A percentile compares a stretch with the other conserved stretches of the same genome.
phyloP scores from a whole-genome alignment of 1,284 basidiomycete species.

The Sanguinoderma infundibulare region DNA sequence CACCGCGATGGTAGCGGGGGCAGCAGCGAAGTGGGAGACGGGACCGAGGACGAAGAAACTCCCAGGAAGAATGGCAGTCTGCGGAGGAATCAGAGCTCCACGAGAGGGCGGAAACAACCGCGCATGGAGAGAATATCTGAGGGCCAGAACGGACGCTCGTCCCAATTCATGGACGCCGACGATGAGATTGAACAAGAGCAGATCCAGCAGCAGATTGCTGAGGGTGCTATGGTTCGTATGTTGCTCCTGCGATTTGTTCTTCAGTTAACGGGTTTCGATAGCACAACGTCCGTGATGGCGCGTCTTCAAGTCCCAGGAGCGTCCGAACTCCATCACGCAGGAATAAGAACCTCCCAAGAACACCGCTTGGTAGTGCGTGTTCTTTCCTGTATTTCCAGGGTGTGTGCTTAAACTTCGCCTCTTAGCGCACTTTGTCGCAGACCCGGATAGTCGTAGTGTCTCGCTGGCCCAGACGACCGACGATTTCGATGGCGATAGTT shows the following conservation, averaged over 20 bases:
- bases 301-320: slow-evolving; percentile 66
- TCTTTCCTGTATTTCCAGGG: slow-evolving; percentile 23
- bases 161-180: slow-evolving; percentile 92
- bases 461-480: slow-evolving; percentile 35
- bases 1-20: slow-evolving; percentile 30
- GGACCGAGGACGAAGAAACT: slow-evolving; percentile 40
- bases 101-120: slow-evolving; percentile 36
- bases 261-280: slow-evolving; percentile 28
- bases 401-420: background rate
- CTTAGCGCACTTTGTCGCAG: slow-evolving; percentile 23
- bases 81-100: slow-evolving; percentile 42
- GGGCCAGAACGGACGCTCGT: slow-evolving; percentile 57
- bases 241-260: slow-evolving; percentile 20
- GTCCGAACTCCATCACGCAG: slow-evolving; percentile 64
- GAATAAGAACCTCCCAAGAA: slow-evolving; percentile 42
- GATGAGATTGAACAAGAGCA: slow-evolving; percentile 86
- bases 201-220: slow-evolving; percentile 81
- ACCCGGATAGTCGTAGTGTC: slow-evolving; percentile 19
- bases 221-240: slow-evolving; percentile 67
- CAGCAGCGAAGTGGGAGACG: slow-evolving; percentile 33
- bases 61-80: slow-evolving; percentile 58
- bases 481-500: slow-evolving; percentile 46
- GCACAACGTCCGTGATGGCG: slow-evolving; percentile 60
- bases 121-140: slow-evolving; percentile 45
- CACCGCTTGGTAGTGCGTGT: slow-evolving; percentile 34